Conservation (phyloP, 306 rosid genomes). For the Fragaria iinumae region DNA sequence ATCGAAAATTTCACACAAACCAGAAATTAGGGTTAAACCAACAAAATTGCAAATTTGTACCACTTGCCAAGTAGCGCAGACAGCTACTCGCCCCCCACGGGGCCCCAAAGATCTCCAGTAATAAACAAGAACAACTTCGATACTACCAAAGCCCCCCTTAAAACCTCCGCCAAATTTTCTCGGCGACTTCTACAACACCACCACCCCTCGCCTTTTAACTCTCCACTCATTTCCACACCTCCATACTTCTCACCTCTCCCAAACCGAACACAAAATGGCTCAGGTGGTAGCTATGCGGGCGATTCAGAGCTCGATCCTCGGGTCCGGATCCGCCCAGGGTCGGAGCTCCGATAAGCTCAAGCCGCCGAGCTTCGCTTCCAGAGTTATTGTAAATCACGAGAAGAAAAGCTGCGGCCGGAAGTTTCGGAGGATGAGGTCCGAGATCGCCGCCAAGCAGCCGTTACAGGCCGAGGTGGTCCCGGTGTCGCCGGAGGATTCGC, state of each 20-base stretch:
- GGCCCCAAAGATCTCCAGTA: background rate
- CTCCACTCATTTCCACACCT: constrained; percentile 4
- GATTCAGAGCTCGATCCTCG: constrained; percentile 48
- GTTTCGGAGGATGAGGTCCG: constrained; percentile 19
- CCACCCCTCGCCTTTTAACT: constrained; percentile 11
- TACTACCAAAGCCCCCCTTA: constrained; percentile 50
- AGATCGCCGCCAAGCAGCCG: constrained; percentile 50
- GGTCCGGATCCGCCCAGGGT: constrained; percentile 43
- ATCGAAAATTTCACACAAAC: too few relatives aligned
- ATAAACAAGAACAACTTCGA: constrained; percentile 31
- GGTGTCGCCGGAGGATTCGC: constrained; percentile 66
- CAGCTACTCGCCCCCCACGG: background rate
- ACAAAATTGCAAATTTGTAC: too few relatives aligned
- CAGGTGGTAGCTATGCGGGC: constrained; percentile 67
- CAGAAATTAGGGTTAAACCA: too few relatives aligned
- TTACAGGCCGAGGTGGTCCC: constrained; percentile 64
- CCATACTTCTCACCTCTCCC: background rate
- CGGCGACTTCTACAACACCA: constrained; percentile 51
- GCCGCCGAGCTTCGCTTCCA: constrained; percentile 45
- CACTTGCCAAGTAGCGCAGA: background rate
- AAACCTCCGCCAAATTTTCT: constrained; percentile 46
- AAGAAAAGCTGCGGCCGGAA: constrained; percentile 19
- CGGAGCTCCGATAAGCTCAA: constrained; percentile 42
- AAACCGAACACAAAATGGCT: constrained; percentile 43
- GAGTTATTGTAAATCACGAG: constrained; percentile 16